A percentile compares a stretch with the other conserved stretches of the same genome.
Evolutionary conservation across 331 rosid genomes (phyloP).

Genomic region (Malus hybrid): DNA sequence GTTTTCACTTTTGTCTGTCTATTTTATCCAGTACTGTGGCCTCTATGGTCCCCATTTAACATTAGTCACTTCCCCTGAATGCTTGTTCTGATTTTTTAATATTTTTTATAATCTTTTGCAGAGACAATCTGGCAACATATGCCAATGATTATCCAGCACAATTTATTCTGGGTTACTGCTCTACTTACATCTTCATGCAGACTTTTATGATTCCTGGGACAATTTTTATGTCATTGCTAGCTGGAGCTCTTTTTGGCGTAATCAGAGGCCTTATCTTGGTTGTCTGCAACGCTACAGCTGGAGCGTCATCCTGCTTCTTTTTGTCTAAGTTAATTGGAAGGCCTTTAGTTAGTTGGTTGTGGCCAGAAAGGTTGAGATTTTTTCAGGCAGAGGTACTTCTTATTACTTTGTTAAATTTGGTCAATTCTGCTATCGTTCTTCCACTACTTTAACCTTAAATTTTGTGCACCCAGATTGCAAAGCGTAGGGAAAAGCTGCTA

Average conservation of each 20-base stretch:
- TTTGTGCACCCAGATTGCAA: constrained; percentile 59
- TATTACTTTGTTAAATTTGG: background rate
- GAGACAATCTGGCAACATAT: constrained; percentile 63
- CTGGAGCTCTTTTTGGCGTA: constrained; percentile 95
- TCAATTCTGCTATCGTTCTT: background rate
- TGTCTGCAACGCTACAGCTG: constrained; percentile 85
- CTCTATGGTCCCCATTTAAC: background rate
- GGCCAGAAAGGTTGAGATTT: constrained; percentile 84
- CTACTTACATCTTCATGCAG: constrained; percentile 96
- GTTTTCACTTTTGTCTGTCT: background rate
- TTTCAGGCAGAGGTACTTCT: constrained; percentile 83
- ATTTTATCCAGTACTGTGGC: background rate
- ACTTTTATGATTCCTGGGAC: constrained; percentile 98
- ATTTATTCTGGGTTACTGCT: constrained; percentile 88
- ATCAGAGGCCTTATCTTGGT: constrained; percentile 70
- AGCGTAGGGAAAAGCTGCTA: constrained; percentile 83
- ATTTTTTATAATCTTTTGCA: constrained; percentile 13
- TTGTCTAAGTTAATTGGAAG: constrained; percentile 89
- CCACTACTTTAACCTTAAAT: constrained; percentile 5
- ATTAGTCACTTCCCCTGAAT: background rate
- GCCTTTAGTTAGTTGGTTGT: constrained; percentile 83
- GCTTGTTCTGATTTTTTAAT: background rate
- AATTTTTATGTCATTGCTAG: constrained; percentile 90
- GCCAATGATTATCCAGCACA: constrained; percentile 64
- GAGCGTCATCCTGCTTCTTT: constrained; percentile 86